Evolutionary conservation across 306 rosid species (phyloP).

Genomic region (Geum urbanum): DNA sequence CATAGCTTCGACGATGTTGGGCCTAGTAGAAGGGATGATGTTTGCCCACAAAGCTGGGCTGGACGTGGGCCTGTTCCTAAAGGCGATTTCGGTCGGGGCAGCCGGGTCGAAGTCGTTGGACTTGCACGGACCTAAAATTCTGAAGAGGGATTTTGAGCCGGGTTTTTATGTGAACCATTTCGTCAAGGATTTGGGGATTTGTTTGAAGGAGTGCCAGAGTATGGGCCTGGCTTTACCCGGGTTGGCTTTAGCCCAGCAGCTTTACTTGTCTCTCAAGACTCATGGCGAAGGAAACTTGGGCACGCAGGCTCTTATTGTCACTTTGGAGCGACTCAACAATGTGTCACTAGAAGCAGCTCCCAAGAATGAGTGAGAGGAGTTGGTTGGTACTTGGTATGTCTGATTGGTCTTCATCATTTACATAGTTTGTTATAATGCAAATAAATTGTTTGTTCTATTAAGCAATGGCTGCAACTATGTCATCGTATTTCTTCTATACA

Average conservation of each 20-base stretch:
- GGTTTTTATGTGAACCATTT: conserved; percentile 81
- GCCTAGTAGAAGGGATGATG: conserved; percentile 80
- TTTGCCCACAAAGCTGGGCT: conserved; percentile 81
- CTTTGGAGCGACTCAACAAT: conserved; percentile 79
- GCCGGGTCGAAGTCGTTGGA: conserved; percentile 74
- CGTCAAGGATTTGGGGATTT: conserved; percentile 87
- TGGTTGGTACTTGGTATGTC: neutral
- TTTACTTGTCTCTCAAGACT: conserved; percentile 70
- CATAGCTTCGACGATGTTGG: conserved; percentile 77
- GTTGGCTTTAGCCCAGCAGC: conserved; percentile 87
- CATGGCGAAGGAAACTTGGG: conserved; percentile 81
- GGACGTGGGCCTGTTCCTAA: conserved; percentile 53
- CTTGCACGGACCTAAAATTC: conserved; percentile 50
- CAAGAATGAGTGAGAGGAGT: neutral
- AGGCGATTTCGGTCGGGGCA: conserved; percentile 68
- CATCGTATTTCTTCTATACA: too few species aligned
- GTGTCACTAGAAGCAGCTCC: conserved; percentile 37
- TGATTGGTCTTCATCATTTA: neutral
- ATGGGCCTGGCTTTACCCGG: conserved; percentile 83
- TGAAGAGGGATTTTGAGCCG: conserved; percentile 72
- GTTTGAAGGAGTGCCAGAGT: conserved; percentile 78
- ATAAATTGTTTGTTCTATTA: too few species aligned
- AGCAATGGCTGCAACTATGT: too few species aligned
- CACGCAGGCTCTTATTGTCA: conserved; percentile 60
- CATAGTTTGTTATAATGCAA: too few species aligned